phyloP scores from a whole-genome alignment of 2,329 filamentous ascomycete species.

The Pezicula carpinea region DNA sequence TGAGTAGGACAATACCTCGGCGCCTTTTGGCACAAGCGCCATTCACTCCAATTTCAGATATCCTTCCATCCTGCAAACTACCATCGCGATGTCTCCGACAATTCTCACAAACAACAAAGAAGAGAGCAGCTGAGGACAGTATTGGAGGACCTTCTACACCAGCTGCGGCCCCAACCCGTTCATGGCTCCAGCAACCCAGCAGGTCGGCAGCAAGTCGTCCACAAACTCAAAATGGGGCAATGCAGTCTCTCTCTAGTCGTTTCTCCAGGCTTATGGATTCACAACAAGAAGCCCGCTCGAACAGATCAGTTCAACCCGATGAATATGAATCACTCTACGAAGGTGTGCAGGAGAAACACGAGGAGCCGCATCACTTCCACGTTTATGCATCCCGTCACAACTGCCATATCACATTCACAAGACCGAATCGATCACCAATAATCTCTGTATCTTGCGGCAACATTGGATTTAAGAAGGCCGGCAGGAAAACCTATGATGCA shows the following conservation, averaged over 20 bases:
- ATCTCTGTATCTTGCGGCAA: conserved; percentile 80
- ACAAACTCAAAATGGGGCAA: too few species aligned
- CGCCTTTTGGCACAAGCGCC: conserved; percentile 26
- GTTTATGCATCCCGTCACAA: conserved; percentile 89
- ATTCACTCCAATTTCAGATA: conserved; percentile 10
- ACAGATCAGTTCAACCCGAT: background rate
- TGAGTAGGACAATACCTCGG: conserved; percentile 25
- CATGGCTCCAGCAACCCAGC: background rate
- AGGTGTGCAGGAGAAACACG: conserved; percentile 28
- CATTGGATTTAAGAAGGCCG: conserved; percentile 83
- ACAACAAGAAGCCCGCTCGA: too few species aligned
- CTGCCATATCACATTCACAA: conserved; percentile 85
- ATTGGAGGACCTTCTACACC: background rate
- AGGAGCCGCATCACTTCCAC: conserved; percentile 78
- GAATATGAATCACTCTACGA: conserved; percentile 5
- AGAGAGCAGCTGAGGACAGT: conserved; percentile 14
- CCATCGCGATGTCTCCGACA: conserved; percentile 19
- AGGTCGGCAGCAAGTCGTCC: too few species aligned
- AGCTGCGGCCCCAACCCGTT: background rate
- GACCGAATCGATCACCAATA: conserved; percentile 73
- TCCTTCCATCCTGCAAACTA: conserved; percentile 3
- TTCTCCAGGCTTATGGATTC: too few species aligned
- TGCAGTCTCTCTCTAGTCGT: too few species aligned
- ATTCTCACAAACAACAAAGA: conserved; percentile 30
- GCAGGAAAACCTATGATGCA: conserved; percentile 80